Evolutionary conservation across 2,329 filamentous ascomycete genomes (phyloP), one percentile per base, ranked within the genome.

Genomic region (Metarhizium robertsii): DNA sequence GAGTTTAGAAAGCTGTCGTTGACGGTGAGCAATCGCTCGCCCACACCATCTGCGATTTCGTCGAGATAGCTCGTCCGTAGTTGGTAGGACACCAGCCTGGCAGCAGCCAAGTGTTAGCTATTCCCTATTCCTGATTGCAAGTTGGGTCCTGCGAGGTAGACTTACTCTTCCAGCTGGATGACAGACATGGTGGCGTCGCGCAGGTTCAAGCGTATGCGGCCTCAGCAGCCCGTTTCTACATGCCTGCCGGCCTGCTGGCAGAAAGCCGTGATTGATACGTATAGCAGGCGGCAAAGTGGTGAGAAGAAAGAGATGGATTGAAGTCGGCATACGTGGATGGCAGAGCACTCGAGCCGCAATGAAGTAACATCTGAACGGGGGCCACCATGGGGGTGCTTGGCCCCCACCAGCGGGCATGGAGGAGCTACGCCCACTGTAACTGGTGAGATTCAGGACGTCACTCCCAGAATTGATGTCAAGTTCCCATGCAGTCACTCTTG

Each of bases 1-100:
- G 88, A 88, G 67, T 90, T 92, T 60, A 94, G 77, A 65, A 92
- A 87, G 60, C 79, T 79, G 65, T 90, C 85, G 70, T 92, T 89
- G 58, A 95, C 80, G 43, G 85, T 90, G 67, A 95, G 89, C 45
- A 94, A 79, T 20, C 89, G 85, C 69, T 95, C 90, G 61, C 89
- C 89, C 7, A 94, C 88, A 58, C 89, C 90, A 67, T 95, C 89
- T 61, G 87, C 87, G 61, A 92, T 85, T 60, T 89, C 83, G 61
- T 85, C 84, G 40, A 95, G 82, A 67, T 94, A 94, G 64, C 86
- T 86, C 42, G 87, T 87, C 53, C 89, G 86, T 55, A 95, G 77
- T 69, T 91, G 88, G 73, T 92, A 92, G 56, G 89, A 83, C 48
- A 92, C 86, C 69, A 94, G 85, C 69, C 87, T 91, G 64, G 42